Base-by-base conservation (phyloP, 257 asterid genomes). In the Ilex aquifolium region DNA sequence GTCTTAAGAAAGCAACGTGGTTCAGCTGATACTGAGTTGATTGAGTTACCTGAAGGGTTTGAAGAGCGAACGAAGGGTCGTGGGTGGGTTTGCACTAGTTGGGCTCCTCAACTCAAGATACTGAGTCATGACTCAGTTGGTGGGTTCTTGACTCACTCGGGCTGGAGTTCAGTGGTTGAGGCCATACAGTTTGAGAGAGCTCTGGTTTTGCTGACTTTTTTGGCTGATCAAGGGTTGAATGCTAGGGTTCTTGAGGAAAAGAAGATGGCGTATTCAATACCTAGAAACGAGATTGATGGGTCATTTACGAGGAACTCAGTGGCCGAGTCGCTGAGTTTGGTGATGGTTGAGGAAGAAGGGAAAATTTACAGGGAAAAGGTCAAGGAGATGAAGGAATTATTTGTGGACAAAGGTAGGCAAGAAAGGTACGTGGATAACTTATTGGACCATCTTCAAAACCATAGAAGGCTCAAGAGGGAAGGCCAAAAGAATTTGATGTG, bases 121-220 rank as follows among this genome's bases (percentile, higher is more conserved):
- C 50, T 73, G 42, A 62, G 75, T 39, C 78, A 76, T 59, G 78
- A 61, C 13, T 72, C 76, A 6, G 62, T 76, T 2, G 78, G 82
- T 10, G 78, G 76, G 13, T 58, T 72, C 70, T 65, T 76, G 73
- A 61, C 62, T 13, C 82, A 72, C 65, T 72, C 74, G 6, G 82
- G 82, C 2, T 74, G 78, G 82, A 70, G 72, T 62, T 69, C 82
- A 0, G 83, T 77, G 4, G 65, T 74, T 50, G 79, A 77, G 57
- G 80, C 80, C 2, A 27, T 73, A 42, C 57, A 51, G 13, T 59
- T 52, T 49, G 75, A 72, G 13, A 57, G 39, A 39, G 30, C 65
- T 4, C 51, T 78, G 0, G 60, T 78, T n/a, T 16, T 74, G 40
- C 29, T 74, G 46, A 56, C 83, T 0, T 67, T 78, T 42, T 61